phyloP scores from a whole-genome alignment of 176 grass and related monocot species.

The Aegilops umbellulata region DNA sequence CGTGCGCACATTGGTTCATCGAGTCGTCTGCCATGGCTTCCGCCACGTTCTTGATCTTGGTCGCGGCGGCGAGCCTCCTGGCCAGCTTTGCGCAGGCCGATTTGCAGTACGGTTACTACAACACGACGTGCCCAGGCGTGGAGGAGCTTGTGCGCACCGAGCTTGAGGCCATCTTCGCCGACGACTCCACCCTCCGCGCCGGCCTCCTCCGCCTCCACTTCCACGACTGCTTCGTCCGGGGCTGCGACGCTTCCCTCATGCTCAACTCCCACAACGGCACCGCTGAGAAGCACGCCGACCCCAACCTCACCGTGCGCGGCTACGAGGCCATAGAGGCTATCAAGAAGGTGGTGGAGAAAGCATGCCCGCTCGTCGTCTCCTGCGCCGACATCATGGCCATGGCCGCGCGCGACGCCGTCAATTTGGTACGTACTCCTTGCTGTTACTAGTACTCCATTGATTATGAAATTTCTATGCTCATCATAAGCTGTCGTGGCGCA shows the following conservation, averaged over 20 bases:
- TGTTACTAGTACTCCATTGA: background rate
- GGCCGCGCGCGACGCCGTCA: constrained; percentile 63
- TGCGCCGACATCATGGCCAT: constrained; percentile 81
- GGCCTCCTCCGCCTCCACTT: constrained; percentile 46
- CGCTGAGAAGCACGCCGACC: constrained; percentile 51
- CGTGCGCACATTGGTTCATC: too few species aligned
- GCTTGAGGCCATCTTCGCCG: constrained; percentile 11
- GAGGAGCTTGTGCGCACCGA: constrained; percentile 38
- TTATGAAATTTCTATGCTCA: background rate
- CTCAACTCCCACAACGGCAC: constrained; percentile 46
- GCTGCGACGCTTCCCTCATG: constrained; percentile 32
- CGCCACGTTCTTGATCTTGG: background rate
- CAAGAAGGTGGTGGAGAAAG: constrained; percentile 52
- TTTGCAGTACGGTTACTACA: constrained; percentile 46
- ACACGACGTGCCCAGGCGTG: constrained; percentile 37
- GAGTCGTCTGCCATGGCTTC: background rate
- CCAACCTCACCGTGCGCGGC: constrained; percentile 58
- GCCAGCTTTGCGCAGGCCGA: constrained; percentile 1
- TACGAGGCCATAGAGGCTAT: constrained; percentile 59
- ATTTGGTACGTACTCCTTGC: constrained; percentile 21
- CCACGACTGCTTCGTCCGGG: background rate
- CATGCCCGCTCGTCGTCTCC: constrained; percentile 53
- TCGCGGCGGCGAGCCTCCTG: background rate
- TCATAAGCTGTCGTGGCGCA: background rate
- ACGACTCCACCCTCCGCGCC: constrained; percentile 43